A percentile compares a stretch with the other conserved stretches of the same genome.
Evolutionary conservation across 148 eudicot species (phyloP).

Genomic region (Silene conica): DNA sequence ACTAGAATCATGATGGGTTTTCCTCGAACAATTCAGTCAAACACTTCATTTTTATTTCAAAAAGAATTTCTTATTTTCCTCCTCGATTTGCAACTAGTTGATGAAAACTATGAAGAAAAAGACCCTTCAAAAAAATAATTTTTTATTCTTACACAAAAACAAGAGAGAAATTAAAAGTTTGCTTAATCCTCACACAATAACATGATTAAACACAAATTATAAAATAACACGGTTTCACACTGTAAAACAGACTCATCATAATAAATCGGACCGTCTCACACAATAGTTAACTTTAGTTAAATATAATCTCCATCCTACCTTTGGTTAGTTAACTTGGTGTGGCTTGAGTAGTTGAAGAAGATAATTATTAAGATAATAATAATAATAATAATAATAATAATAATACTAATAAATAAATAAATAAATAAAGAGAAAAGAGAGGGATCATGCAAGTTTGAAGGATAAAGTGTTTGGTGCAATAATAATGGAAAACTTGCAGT

Average conservation of each 20-base stretch:
- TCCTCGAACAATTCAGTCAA: slow-evolving; percentile 26
- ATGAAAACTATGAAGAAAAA: slow-evolving; percentile 36
- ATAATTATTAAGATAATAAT: not conserved
- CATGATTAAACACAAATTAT: no score
- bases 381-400: slow-evolving; percentile 1
- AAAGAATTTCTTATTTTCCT: slow-evolving; percentile 14
- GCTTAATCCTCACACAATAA: not conserved
- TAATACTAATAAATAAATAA: not conserved
- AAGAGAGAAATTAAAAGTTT: not conserved
- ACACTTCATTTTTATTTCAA: slow-evolving; percentile 1
- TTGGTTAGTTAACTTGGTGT: not conserved
- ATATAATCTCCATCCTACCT: slow-evolving; percentile 9
- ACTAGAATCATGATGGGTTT: slow-evolving; percentile 15
- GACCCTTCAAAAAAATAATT: slow-evolving; percentile 15
- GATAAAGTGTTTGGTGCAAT: slow-evolving; percentile 22
- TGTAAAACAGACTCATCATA: no score
- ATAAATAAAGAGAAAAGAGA: slow-evolving; percentile 6
- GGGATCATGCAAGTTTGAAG: slow-evolving; percentile 29
- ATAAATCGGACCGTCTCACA: no score
- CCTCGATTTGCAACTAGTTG: slow-evolving; percentile 36
- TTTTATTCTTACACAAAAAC: slow-evolving; percentile 1
- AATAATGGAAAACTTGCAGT: slow-evolving; percentile 11
- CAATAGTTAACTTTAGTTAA: no score
- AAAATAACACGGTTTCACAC: no score
- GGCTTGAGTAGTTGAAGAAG: not conserved